These are phyloP conservation scores for Phytopythium kandeliae DNA, from an alignment of 352 stramenopile species.

Conservation along the genomic window DNA sequence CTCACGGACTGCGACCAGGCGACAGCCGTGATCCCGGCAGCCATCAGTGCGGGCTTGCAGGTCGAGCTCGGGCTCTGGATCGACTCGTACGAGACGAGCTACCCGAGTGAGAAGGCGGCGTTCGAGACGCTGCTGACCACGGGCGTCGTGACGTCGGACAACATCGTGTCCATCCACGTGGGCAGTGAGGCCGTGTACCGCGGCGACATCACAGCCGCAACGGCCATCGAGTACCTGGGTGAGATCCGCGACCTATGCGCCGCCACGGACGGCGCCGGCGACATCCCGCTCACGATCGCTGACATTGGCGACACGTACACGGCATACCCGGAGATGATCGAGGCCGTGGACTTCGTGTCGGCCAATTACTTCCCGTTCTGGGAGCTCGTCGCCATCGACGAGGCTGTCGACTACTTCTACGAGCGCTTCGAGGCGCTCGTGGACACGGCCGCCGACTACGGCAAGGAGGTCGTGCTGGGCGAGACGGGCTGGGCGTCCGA, in stretches of 20 bases:
- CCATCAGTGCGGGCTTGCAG: slow-evolving; percentile 34
- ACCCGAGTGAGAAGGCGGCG: slow-evolving; percentile 28
- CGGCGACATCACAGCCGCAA: slow-evolving; percentile 36
- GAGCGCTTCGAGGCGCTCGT: slow-evolving; percentile 33
- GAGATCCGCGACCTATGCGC: slow-evolving; percentile 38
- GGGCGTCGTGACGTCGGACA: slow-evolving; percentile 13
- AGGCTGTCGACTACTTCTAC: slow-evolving; percentile 33
- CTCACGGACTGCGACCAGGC: slow-evolving; percentile 56
- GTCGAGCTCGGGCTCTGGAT: slow-evolving; percentile 69
- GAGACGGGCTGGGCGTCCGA: slow-evolving; percentile 63
- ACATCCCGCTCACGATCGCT: slow-evolving; percentile 50
- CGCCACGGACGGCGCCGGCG: slow-evolving; percentile 10
- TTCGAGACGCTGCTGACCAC: slow-evolving; percentile 30
- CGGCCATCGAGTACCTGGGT: slow-evolving; percentile 33
- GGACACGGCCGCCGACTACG: slow-evolving; percentile 12
- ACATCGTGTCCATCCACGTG: slow-evolving; percentile 50
- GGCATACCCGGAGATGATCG: slow-evolving; percentile 29
- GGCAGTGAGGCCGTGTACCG: slow-evolving; percentile 67
- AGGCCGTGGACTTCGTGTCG: slow-evolving; percentile 48
- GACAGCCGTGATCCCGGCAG: slow-evolving; percentile 28
- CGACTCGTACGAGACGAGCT: slow-evolving; percentile 19
- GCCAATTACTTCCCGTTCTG: slow-evolving; percentile 71
- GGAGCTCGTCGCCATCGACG: slow-evolving; percentile 33
- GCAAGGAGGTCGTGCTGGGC: slow-evolving; percentile 52
- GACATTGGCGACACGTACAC: slow-evolving; percentile 66